Percentiles rank a stretch among this genome's conserved stretches.
Conservation (phyloP, 1,284 basidiomycete species). For the Gymnopus androsaceus region DNA sequence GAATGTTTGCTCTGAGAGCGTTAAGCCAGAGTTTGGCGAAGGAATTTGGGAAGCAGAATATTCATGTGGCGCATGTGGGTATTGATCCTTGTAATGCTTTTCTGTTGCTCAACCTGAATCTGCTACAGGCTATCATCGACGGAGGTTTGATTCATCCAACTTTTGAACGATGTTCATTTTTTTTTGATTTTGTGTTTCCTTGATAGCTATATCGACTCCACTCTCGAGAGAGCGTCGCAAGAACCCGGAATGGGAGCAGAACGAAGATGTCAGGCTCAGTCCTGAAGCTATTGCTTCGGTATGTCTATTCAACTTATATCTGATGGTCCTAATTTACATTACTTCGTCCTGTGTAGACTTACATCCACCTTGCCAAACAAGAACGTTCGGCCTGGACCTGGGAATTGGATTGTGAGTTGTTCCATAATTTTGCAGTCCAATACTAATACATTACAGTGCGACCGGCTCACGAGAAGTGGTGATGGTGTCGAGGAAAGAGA, state of each 20-base stretch:
- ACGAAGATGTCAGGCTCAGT: conserved; percentile 49
- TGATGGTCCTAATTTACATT: not conserved
- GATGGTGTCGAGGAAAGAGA: conserved; percentile 11
- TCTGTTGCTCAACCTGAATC: not conserved
- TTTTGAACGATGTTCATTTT: conserved; percentile 3
- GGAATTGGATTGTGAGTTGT: not conserved
- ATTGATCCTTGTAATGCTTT: not conserved
- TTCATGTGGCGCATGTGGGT: conserved; percentile 73
- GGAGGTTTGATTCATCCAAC: conserved; percentile 37
- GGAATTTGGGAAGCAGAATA: conserved; percentile 79
- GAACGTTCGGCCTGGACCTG: conserved; percentile 41
- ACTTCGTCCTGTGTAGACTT: conserved; percentile 29
- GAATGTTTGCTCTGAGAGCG: conserved; percentile 68
- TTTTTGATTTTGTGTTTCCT: not conserved
- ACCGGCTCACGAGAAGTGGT: conserved; percentile 50
- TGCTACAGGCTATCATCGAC: conserved; percentile 57
- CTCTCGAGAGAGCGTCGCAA: conserved; percentile 29
- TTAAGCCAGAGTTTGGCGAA: conserved; percentile 77
- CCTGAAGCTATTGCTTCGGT: conserved; percentile 71
- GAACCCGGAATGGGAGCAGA: conserved; percentile 44
- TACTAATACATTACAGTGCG: conserved; percentile 32
- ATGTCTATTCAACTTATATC: not conserved
- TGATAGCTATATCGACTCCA: conserved; percentile 50
- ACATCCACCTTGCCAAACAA: conserved; percentile 45
- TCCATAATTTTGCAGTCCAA: not conserved